Evolutionary conservation across 129 eudicot genomes (phyloP), one percentile per base, ranked within the genome.

Genomic region (Flaveria sonorensis): DNA sequence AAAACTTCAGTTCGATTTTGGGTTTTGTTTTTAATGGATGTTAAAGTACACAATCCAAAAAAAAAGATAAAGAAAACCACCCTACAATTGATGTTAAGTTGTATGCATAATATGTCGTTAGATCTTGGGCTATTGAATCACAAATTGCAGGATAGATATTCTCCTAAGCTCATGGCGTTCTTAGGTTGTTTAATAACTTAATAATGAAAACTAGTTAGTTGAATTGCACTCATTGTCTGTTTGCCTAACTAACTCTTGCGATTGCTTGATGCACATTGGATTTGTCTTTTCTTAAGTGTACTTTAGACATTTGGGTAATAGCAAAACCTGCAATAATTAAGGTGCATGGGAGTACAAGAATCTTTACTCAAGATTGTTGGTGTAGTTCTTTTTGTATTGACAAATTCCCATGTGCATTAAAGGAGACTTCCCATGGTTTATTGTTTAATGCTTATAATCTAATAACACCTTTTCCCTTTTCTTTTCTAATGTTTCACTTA

Each of bases 341-440:
- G 20, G 40, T 36, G 5, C 40, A 36, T 36, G 7, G 40, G 40
- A 73, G 16, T 40, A 19, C 21, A 46, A 63, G 82, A 79, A 46
- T 60, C 73, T 80, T 64, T 66, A 68, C 59, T 39, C 68, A 73
- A 47, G 20, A 50, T 19, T 40, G 18, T 20, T 70, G 50, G 56
- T 62, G 18, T 78, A 24, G 68, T 68, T 40, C 76, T 69, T 55
- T 69, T 47, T 64, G 36, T 71, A 62, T 79, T 32, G 15, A 55
- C 26, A 74, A 74, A 67, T 18, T 26, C 21, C 84, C 75, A 80
- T 81, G 71, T 74, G 84, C 71, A 57, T 56, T 60, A 47, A 70
- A 63, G 42, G 52, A 52, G 42, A 20, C 36, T 68, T 68, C 84
- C 74, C 80, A 81, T 81, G 80, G 45, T 67, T 46, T 32, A 7